Percentiles rank a stretch among this genome's conserved stretches.
Evolutionary conservation across 2,329 filamentous ascomycete genomes (phyloP).

Genomic region (Colletotrichum zoysiae): DNA sequence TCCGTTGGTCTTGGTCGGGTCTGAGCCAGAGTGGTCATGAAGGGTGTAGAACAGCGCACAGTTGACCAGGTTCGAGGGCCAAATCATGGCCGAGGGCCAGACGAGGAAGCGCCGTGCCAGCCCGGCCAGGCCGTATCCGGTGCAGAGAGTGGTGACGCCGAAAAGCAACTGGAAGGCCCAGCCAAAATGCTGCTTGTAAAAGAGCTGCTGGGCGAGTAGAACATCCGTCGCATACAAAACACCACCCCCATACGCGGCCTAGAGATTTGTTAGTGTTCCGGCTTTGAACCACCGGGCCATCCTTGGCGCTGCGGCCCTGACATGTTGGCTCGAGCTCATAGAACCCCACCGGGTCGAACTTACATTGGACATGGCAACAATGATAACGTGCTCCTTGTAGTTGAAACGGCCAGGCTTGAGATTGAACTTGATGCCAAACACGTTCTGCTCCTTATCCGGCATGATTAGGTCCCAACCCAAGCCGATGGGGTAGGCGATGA

Average conservation of each 20-base stretch:
- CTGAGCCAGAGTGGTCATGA: slow-evolving; percentile 69
- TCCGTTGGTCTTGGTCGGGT: slow-evolving; percentile 65
- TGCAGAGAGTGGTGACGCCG: slow-evolving; percentile 71
- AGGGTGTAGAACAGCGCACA: slow-evolving; percentile 73
- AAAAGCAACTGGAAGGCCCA: slow-evolving; percentile 72
- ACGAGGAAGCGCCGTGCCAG: slow-evolving; percentile 70
- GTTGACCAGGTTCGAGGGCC: slow-evolving; percentile 72
- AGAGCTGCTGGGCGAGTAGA: slow-evolving; percentile 58
- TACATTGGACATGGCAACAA: slow-evolving; percentile 75
- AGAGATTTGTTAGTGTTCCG: slow-evolving; percentile 41
- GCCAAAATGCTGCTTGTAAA: slow-evolving; percentile 65
- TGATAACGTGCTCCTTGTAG: slow-evolving; percentile 72
- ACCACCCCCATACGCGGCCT: slow-evolving; percentile 70
- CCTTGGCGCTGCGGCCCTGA: slow-evolving; percentile 9
- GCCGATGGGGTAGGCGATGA: slow-evolving; percentile 71
- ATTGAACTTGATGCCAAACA: slow-evolving; percentile 67
- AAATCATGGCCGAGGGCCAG: slow-evolving; percentile 73
- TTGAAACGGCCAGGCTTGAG: slow-evolving; percentile 70
- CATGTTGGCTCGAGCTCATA: slow-evolving; percentile 16
- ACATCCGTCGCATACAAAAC: slow-evolving; percentile 62
- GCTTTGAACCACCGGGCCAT: background rate
- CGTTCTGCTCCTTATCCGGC: slow-evolving; percentile 63
- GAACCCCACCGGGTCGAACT: slow-evolving; percentile 45
- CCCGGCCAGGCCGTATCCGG: slow-evolving; percentile 74
- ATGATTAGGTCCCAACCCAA: slow-evolving; percentile 67